Percentiles rank a stretch among this genome's conserved stretches.
Evolutionary conservation across 2,329 filamentous ascomycete species (phyloP).

Genomic region (Pseudofabraea citricarpa): DNA sequence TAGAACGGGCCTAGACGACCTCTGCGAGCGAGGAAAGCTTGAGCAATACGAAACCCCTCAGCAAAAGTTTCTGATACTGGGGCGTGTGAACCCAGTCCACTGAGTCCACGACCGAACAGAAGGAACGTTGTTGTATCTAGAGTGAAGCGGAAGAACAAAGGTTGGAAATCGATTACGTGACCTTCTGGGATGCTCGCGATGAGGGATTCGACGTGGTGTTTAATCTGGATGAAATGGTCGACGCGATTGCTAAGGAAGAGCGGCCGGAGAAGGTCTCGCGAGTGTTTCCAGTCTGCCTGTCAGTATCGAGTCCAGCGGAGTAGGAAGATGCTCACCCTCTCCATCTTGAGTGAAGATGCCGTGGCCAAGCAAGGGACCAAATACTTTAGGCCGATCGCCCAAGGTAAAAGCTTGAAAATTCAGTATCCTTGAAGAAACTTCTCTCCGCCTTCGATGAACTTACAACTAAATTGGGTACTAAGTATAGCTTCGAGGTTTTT

Average conservation of each 20-base stretch:
- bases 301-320: too few species aligned
- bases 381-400: conserved; percentile 21
- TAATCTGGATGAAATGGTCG: conserved; percentile 27
- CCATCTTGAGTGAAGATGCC: conserved; percentile 36
- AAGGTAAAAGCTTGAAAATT: conserved; percentile 25
- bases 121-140: conserved; percentile 52
- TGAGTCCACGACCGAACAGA: conserved; percentile 54
- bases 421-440: background rate
- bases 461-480: conserved; percentile 19
- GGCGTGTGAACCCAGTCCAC: too few species aligned
- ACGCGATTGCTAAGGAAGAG: conserved; percentile 7
- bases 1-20: too few species aligned
- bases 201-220: too few species aligned
- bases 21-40: too few species aligned
- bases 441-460: background rate
- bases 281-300: conserved; percentile 35
- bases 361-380: conserved; percentile 22
- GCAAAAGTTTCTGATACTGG: too few species aligned
- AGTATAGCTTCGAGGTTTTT: conserved; percentile 17
- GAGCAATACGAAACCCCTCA: too few species aligned
- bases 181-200: too few species aligned
- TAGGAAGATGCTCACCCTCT: too few species aligned
- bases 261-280: conserved; percentile 26
- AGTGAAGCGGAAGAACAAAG: conserved; percentile 52
- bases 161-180: conserved; percentile 42